Evolutionary conservation across 306 rosid species (phyloP), one percentile per base, ranked within the genome.

Genomic region (Cicer chorassanicum): DNA sequence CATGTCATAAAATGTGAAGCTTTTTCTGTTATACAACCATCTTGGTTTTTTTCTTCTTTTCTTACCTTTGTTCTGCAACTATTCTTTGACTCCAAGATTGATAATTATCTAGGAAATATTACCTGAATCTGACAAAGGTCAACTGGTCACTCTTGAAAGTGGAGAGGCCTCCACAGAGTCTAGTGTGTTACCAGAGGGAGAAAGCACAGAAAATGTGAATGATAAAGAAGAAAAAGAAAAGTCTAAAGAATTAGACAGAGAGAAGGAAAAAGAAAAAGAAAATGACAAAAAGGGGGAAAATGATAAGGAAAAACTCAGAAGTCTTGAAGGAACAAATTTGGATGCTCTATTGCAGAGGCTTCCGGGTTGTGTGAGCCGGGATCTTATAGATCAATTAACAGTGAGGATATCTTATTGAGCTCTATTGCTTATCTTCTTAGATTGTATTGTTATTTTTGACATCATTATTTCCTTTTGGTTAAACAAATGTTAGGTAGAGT

Each of bases 281-380:
- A 77, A 15, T 73, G 99, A 92, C 43, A 89, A 71, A 77, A 92
- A 78, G 79, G 95, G 91, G 54, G 99, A 95, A 67, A 78, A 60
- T 81, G 99, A 95, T 61, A 94, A 95, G 71, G 99, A 95, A 76
- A 95, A 95, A 84, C 88, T 90, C 42, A 95, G 93, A 90, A 85
- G 76, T 80, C 68, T 89, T 61, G 99, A 95, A 73, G 98, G 96
- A 81, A 89, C 99, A 65, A 95, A 85, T 83, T 84, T 95, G 86
- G 99, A 95, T 77, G 98, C 96, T 85, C 86, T 95, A 81, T 79
- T 92, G 68, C 99, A 95, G 90, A 90, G 98, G 84, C 99, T 95
- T 42, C 99, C 98, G 0, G 97, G 99, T 73, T 95, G 97, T 46
- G 99, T 95, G 79, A 90, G 98, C 92, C 98, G 99, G 70, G 99